Conservation (phyloP, 2,329 filamentous ascomycete species). For the Shiraia bambusicola region DNA sequence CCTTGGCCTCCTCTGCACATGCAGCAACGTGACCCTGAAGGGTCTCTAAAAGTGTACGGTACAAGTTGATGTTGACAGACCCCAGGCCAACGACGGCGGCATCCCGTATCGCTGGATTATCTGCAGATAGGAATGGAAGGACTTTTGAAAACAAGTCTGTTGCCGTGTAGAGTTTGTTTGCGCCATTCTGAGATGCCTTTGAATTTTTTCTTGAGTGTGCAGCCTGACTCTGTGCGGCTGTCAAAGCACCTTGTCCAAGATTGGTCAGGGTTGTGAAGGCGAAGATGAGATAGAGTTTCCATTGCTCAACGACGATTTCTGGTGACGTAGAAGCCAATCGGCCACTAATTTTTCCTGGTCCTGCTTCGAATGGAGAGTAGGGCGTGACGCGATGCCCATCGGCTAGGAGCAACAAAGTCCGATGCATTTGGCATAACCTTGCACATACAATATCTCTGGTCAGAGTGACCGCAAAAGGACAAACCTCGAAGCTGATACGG, state of each 20-base stretch:
- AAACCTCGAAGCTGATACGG: slow-evolving; percentile 84
- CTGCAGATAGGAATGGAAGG: slow-evolving; percentile 80
- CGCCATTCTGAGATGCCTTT: slow-evolving; percentile 64
- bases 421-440: slow-evolving; percentile 89
- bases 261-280: slow-evolving; percentile 94
- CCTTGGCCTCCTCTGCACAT: slow-evolving; percentile 86
- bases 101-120: slow-evolving; percentile 78
- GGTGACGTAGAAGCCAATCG: slow-evolving; percentile 67
- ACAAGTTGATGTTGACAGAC: slow-evolving; percentile 92
- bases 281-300: slow-evolving; percentile 96
- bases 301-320: slow-evolving; percentile 90
- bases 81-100: slow-evolving; percentile 90
- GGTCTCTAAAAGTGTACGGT: slow-evolving; percentile 85
- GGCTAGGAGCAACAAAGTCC: slow-evolving; percentile 74
- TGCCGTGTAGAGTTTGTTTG: slow-evolving; percentile 83
- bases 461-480: slow-evolving; percentile 86
- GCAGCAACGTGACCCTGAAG: slow-evolving; percentile 81
- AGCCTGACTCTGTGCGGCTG: slow-evolving; percentile 58
- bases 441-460: slow-evolving; percentile 91
- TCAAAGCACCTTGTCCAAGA: slow-evolving; percentile 61
- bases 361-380: slow-evolving; percentile 61
- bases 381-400: slow-evolving; percentile 58
- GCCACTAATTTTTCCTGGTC: slow-evolving; percentile 58
- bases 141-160: slow-evolving; percentile 87
- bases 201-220: slow-evolving; percentile 79